Evolutionary conservation across 2,329 filamentous ascomycete species (phyloP).

Genomic region (Dissoconium aciculare): DNA sequence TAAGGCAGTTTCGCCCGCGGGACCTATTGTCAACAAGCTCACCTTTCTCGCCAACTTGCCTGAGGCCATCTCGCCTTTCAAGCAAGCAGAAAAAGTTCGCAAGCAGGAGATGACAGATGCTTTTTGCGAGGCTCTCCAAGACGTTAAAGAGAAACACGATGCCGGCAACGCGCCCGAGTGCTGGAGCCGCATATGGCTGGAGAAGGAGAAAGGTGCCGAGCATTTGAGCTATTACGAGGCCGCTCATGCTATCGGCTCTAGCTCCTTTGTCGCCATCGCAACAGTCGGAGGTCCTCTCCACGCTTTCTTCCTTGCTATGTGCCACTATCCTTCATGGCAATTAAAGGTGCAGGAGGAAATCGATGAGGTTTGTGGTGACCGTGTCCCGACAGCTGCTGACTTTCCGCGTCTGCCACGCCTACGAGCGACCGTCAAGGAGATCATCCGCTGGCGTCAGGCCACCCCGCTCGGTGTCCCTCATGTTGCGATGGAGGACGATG

Average conservation of each 20-base stretch:
- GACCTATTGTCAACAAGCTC: constrained; percentile 23
- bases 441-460: constrained; percentile 22
- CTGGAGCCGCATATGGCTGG: constrained; percentile 23
- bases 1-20: constrained; percentile 22
- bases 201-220: constrained; percentile 20
- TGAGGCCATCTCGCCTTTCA: constrained; percentile 19
- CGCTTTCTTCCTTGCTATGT: constrained; percentile 23
- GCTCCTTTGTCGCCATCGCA: constrained; percentile 23
- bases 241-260: constrained; percentile 22
- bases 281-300: constrained; percentile 23
- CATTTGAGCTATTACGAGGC: constrained; percentile 21
- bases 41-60: constrained; percentile 22
- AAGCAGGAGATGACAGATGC: constrained; percentile 21
- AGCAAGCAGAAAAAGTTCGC: constrained; percentile 17
- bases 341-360: constrained; percentile 19
- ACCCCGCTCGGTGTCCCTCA: constrained; percentile 29
- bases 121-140: constrained; percentile 21
- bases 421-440: constrained; percentile 23
- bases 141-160: constrained; percentile 17
- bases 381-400: constrained; percentile 19
- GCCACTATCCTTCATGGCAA: constrained; percentile 22
- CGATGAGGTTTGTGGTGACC: constrained; percentile 21
- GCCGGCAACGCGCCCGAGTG: constrained; percentile 14
- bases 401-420: constrained; percentile 21
- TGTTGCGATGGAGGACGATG: constrained; percentile 23